Conservation (phyloP, 2,329 filamentous ascomycete genomes). For the Colletotrichum australisinense region DNA sequence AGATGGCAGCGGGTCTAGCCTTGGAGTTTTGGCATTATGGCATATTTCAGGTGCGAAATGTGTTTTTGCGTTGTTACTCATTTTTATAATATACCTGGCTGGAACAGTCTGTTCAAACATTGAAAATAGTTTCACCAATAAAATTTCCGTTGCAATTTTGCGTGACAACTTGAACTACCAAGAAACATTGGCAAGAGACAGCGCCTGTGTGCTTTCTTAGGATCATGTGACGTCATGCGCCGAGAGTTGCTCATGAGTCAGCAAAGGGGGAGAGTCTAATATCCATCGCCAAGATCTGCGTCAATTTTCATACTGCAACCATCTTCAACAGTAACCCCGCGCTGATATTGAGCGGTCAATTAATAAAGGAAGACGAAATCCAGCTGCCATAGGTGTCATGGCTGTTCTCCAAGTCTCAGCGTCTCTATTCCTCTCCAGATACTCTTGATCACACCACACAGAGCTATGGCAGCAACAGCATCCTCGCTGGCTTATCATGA, state of each 20-base stretch:
- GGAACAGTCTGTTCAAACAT: conserved; percentile 14
- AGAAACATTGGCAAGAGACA: background rate
- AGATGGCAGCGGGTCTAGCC: conserved; percentile 13
- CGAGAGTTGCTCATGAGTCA: background rate
- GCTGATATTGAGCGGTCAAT: background rate
- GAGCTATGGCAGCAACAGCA: conserved; percentile 3
- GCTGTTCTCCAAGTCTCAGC: background rate
- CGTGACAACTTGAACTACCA: background rate
- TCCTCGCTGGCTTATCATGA: conserved; percentile 69
- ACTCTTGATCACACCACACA: background rate
- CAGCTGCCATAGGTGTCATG: background rate
- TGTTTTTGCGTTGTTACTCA: background rate
- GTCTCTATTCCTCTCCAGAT: background rate
- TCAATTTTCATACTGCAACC: background rate
- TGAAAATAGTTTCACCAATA: no score
- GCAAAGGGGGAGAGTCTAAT: background rate
- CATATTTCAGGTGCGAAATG: background rate
- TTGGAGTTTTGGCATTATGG: background rate
- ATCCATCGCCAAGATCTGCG: conserved; percentile 1
- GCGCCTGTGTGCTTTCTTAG: background rate
- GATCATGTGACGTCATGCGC: conserved; percentile 3
- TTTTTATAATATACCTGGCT: conserved; percentile 24
- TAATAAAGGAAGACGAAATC: background rate
- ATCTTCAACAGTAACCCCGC: background rate
- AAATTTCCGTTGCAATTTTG: background rate